Base-by-base conservation (phyloP, 2,329 filamentous ascomycete genomes). In the Aspergillus calidoustus region DNA sequence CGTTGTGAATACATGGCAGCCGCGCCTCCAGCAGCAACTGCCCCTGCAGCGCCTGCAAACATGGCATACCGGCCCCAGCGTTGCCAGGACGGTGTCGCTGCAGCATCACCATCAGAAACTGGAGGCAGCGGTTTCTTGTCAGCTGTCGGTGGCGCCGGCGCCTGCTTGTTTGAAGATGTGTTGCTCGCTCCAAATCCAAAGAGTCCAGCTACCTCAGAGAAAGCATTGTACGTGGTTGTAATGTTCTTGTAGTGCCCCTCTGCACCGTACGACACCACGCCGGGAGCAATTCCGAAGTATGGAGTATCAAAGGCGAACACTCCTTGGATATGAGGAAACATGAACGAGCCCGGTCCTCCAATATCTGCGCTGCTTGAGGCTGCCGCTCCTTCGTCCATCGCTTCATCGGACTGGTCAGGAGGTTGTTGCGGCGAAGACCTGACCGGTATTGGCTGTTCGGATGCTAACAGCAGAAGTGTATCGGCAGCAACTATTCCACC, bases 231-330 rank as follows among this genome's bases (percentile, higher is more conserved):
- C 4, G 92, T 90, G 0, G 88, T 84, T 5, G 86, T 84, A 7
- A 89, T 90, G 47, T 88, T 89, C 63, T 89, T 90, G 79, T 94
- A 94, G 70, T 97, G 92, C 47, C 87, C 89, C 81, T 98, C 93
- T 6, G 94, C 93, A 0, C 80, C 79, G 65, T 84, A 80, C 7
- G 82, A 82, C 17, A 82, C 75, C 43, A 84, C 82, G 2, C 79
- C 78, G 2, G 80, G 81, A 3, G 82, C 79, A 62, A 83, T 81
- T 6, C 83, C 83, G 44, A 85, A 74, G 57, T 91, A 99, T 1
- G 95, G 95, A 0, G 95, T 99, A 78, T 98, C 94, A 74, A 97
- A 97, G 54, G 93, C 92, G 52, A 98, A 85, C 28, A 98, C 87
- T 67, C 91, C 94, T 77, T 94, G 91, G 66, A 98, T 88, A 76